Evolutionary conservation across 805 yeast genomes (phyloP).

Genomic region (Kuraishia borneana): DNA sequence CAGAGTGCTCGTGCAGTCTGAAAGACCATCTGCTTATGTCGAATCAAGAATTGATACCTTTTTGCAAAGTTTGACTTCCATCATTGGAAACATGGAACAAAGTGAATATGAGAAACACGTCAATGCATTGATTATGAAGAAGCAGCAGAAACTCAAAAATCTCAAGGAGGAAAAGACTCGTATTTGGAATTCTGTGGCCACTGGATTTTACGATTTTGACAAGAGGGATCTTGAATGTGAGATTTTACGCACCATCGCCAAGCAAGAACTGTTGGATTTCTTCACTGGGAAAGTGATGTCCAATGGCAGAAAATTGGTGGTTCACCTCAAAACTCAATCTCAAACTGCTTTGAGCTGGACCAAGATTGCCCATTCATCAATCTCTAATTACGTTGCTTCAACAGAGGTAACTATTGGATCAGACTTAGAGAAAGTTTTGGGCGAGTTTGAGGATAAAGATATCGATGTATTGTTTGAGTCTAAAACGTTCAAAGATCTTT

Average conservation of each 20-base stretch:
- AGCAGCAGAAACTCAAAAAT: constrained; percentile 65
- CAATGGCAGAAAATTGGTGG: constrained; percentile 26
- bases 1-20: constrained; percentile 75
- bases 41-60: constrained; percentile 69
- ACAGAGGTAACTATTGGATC: constrained; percentile 6
- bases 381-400: constrained; percentile 17
- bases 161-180: constrained; percentile 62
- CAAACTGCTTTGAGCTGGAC: constrained; percentile 11
- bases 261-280: constrained; percentile 45
- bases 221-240: constrained; percentile 47
- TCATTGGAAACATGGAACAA: constrained; percentile 39
- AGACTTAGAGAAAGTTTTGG: background rate
- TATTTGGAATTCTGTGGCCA: constrained; percentile 55
- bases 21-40: constrained; percentile 60
- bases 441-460: background rate
- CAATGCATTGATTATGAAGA: constrained; percentile 52
- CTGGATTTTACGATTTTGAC: constrained; percentile 72
- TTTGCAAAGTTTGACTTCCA: constrained; percentile 32
- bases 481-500: background rate
- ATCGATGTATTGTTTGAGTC: background rate
- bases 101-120: constrained; percentile 63
- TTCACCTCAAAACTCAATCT: constrained; percentile 53
- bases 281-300: constrained; percentile 31
- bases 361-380: constrained; percentile 13
- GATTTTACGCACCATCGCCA: constrained; percentile 38